Percentiles rank a stretch among this genome's conserved stretches.
Evolutionary conservation across 2,329 filamentous ascomycete species (phyloP).

Genomic region (Didymella arachidicola): DNA sequence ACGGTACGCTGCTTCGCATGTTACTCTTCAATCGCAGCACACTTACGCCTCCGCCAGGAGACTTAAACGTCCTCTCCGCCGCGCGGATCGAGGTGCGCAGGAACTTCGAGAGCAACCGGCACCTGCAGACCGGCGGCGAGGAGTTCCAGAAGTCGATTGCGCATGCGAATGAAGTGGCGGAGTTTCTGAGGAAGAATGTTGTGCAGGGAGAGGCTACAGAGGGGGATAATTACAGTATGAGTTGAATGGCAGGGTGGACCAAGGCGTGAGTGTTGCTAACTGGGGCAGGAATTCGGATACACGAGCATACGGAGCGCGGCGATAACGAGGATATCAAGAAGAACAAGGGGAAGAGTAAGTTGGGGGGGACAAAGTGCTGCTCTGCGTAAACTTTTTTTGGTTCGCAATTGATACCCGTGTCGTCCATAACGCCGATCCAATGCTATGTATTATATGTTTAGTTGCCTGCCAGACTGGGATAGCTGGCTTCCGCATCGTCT

Average conservation of each 20-base stretch:
- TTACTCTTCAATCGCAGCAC: not conserved
- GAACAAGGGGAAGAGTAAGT: slow-evolving; percentile 54
- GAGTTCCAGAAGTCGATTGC: slow-evolving; percentile 71
- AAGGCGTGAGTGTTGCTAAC: too few species aligned
- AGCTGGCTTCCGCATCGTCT: slow-evolving; percentile 77
- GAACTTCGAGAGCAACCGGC: slow-evolving; percentile 74
- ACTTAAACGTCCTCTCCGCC: slow-evolving; percentile 71
- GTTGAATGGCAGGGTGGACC: slow-evolving; percentile 33
- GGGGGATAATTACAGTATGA: slow-evolving; percentile 68
- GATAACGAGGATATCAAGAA: slow-evolving; percentile 91
- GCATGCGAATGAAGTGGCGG: slow-evolving; percentile 83
- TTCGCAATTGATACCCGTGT: slow-evolving; percentile 45
- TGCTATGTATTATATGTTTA: slow-evolving; percentile 54
- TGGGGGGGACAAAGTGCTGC: slow-evolving; percentile 50
- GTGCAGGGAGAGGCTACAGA: slow-evolving; percentile 76
- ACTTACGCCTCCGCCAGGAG: slow-evolving; percentile 62
- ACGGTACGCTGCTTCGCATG: slow-evolving; percentile 62
- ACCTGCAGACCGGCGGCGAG: slow-evolving; percentile 64
- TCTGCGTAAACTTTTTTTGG: slow-evolving; percentile 45
- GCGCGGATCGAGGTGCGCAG: slow-evolving; percentile 76
- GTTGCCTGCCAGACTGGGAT: slow-evolving; percentile 85
- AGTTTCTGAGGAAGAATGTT: slow-evolving; percentile 80
- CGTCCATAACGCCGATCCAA: slow-evolving; percentile 38
- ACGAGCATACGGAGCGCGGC: slow-evolving; percentile 87
- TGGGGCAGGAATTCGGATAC: slow-evolving; percentile 78